Conservation (phyloP, 371 early-diverging fungal genomes). For the Batrachochytrium dendrobatidis region DNA sequence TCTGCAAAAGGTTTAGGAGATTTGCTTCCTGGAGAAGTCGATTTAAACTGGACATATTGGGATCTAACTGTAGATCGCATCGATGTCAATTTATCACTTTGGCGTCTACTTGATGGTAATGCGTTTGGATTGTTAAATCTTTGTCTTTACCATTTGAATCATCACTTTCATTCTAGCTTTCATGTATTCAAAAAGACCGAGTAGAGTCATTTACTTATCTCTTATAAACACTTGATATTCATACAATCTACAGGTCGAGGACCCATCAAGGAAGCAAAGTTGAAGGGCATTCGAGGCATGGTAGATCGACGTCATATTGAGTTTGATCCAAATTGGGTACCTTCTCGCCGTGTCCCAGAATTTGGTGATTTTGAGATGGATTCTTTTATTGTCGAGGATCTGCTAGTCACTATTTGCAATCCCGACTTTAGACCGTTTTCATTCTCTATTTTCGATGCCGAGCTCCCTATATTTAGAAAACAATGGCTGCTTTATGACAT, state of each 20-base stretch:
- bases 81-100: conserved; percentile 78
- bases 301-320: conserved; percentile 79
- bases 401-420: conserved; percentile 68
- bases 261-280: conserved; percentile 67
- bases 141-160: no score
- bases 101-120: conserved; percentile 82
- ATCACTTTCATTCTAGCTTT: no score
- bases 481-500: conserved; percentile 92
- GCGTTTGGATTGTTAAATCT: neutral
- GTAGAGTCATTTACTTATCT: neutral
- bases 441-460: conserved; percentile 79
- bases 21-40: conserved; percentile 39
- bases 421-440: conserved; percentile 84
- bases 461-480: conserved; percentile 71
- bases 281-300: conserved; percentile 85
- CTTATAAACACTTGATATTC: neutral
- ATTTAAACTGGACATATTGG: conserved; percentile 78
- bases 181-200: no score
- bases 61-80: conserved; percentile 74
- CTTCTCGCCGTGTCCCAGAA: conserved; percentile 56
- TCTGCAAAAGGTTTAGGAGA: conserved; percentile 30
- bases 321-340: conserved; percentile 65
- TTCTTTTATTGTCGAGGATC: conserved; percentile 63
- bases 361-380: conserved; percentile 85
- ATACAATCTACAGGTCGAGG: conserved; percentile 50